Evolutionary conservation across 495 filamentous ascomycete genomes (phyloP), one percentile per base, ranked within the genome.

Genomic region (Talaromyces stipitatus): DNA sequence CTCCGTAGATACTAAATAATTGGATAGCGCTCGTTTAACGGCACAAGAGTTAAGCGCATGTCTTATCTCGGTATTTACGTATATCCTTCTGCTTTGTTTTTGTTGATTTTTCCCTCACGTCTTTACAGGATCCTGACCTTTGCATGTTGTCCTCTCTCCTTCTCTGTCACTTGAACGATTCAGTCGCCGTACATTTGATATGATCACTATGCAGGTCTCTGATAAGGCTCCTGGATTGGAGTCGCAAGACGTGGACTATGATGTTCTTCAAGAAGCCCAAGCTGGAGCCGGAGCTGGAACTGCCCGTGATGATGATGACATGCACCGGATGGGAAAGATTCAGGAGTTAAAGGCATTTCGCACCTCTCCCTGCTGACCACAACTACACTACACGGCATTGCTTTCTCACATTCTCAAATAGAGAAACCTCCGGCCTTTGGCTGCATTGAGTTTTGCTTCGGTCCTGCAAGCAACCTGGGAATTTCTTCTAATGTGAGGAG

Each of bases 391-490:
- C 7, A 27, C 46, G 8, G 20, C 4, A 43, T 30, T 43, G 30
- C 26, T 20, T 18, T 30, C 18, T 43, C 2, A 29, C 28, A 32
- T 22, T 32, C 50, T 52, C 14, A 4, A 52, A 29, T 16, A 58
- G 64, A 55, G 64, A 56, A 60, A 67, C 27, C 22, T 67, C 22
- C 62, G 62, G 33, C 65, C 63, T 4, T 16, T 67, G 11, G 65
- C 65, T 20, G 65, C 65, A 29, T 56, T 67, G 24, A 65, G 63
- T 53, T 67, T 65, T 59, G 55, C 65, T 26, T 62, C 65, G 2
- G 62, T 67, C 16, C 30, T 67, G 26, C 65, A 67, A 48, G 65
- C 62, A 12, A 67, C 65, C 3, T 67, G 65, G 65, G 65, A 67
- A 46, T 67, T 61, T 46, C 51, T 67, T 59, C 26, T 67, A 4